Percentiles rank a stretch among this genome's conserved stretches.
These are phyloP conservation scores for Suhomyces choctaworum DNA, from an alignment of 1,139 yeast genomes.

Conservation along the genomic window DNA sequence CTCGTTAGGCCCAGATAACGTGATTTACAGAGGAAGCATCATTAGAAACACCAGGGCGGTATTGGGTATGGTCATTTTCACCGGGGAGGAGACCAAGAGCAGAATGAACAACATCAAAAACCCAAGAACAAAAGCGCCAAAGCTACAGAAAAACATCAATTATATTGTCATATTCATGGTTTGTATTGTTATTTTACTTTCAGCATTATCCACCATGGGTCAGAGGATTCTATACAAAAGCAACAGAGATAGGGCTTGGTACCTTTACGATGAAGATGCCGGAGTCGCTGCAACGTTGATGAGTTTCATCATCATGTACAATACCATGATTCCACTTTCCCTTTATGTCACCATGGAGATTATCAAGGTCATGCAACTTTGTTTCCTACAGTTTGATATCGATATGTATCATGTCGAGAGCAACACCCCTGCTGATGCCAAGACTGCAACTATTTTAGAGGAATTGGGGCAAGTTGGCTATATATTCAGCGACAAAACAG, in stretches of 20 bases:
- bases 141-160: conserved; percentile 80
- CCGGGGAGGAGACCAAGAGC: conserved; percentile 95
- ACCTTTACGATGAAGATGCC: conserved; percentile 66
- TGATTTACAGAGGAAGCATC: conserved; percentile 85
- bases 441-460: conserved; percentile 92
- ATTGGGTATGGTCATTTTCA: conserved; percentile 80
- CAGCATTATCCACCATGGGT: conserved; percentile 83
- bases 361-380: conserved; percentile 82
- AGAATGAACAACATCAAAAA: conserved; percentile 91
- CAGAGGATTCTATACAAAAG: conserved; percentile 54
- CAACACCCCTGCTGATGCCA: conserved; percentile 91
- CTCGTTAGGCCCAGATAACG: conserved; percentile 78
- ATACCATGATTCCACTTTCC: conserved; percentile 91
- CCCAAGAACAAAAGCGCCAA: conserved; percentile 91
- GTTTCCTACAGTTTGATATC: conserved; percentile 80
- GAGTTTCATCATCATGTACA: conserved; percentile 97
- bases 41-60: conserved; percentile 75
- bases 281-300: conserved; percentile 90
- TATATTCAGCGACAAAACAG: conserved; percentile 94
- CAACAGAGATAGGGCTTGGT: conserved; percentile 65
- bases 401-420: conserved; percentile 89
- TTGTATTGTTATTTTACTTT: conserved; percentile 65
- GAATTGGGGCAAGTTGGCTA: conserved; percentile 97
- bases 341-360: conserved; percentile 96
- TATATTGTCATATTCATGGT: conserved; percentile 88